Evolutionary conservation across 129 eudicot genomes (phyloP), one percentile per base, ranked within the genome.

Genomic region (Ambrosia trifida): DNA sequence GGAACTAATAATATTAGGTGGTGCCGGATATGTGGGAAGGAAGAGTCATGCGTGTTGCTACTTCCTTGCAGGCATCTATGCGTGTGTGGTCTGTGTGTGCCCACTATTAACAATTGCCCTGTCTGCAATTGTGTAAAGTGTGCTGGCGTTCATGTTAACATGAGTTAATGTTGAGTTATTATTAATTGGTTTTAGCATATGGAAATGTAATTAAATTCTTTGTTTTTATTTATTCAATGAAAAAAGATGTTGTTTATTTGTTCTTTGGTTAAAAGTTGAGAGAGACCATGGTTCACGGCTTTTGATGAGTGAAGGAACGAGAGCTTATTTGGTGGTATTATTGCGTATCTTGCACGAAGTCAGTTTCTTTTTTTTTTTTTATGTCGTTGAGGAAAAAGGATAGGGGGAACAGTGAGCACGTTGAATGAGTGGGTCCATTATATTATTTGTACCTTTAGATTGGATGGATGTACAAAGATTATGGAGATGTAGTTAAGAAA

Each of bases 21-120:
- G 75, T 76, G 80, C 54, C 20, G 69, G 16, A 58, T 7, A 3
- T 76, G 80, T 76, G 20, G 69, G 64, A 47, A 76, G 54, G 62
- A 47, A 5, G 75, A 45, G 36, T 59, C 80, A 49, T 13, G 70
- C 53, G 80, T 69, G 54, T 59, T 76, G 70, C 18, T 76, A 63
- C 40, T 76, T 7, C 80, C 80, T 33, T 76, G 80, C 70, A 76
- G 80, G 53, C 80, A 76, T 69, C 54, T 76, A 5, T 76, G 80
- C 43, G 62, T 76, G 24, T 76, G 80, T 68, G 35, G 30, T 17
- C 51, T 45, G 19, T 76, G 80, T 69, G 75, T 18, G 35, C 19
- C 61, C 9, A 7, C 70, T 2, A 3, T 60, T 51, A 20, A 59
- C 36, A 35, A 19, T 68, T 69, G 80, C 56, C 80, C 80, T 11